Conservation (phyloP, 2,329 filamentous ascomycete species). For the Colletotrichum orchidophilum region DNA sequence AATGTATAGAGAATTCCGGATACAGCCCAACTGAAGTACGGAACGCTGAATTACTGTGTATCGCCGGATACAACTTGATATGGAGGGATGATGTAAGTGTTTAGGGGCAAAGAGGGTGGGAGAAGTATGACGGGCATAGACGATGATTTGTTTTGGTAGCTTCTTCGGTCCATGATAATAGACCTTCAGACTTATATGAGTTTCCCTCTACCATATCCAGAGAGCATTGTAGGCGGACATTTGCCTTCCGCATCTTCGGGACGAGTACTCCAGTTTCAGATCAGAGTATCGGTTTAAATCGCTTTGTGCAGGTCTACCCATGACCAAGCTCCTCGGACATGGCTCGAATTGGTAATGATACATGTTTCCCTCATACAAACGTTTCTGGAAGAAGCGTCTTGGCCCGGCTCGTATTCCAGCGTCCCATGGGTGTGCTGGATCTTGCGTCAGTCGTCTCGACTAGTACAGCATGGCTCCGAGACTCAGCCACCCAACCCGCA, state of each 20-base stretch:
- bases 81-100: background rate
- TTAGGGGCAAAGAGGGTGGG: background rate
- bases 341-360: background rate
- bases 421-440: conserved; percentile 12
- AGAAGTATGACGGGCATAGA: background rate
- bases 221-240: background rate
- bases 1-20: too few species aligned
- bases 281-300: background rate
- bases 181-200: background rate
- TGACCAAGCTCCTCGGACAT: background rate
- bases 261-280: background rate
- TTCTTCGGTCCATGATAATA: background rate
- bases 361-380: background rate
- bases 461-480: background rate
- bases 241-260: background rate
- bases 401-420: background rate
- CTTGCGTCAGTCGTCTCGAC: background rate
- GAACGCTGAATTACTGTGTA: background rate
- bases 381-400: conserved; percentile 4
- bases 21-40: too few species aligned
- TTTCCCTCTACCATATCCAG: background rate
- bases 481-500: background rate
- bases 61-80: background rate
- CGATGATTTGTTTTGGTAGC: background rate
- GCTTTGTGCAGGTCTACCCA: background rate